Evolutionary conservation across 2,329 filamentous ascomycete genomes (phyloP), one percentile per base, ranked within the genome.

Genomic region (Aureobasidium pullulans): DNA sequence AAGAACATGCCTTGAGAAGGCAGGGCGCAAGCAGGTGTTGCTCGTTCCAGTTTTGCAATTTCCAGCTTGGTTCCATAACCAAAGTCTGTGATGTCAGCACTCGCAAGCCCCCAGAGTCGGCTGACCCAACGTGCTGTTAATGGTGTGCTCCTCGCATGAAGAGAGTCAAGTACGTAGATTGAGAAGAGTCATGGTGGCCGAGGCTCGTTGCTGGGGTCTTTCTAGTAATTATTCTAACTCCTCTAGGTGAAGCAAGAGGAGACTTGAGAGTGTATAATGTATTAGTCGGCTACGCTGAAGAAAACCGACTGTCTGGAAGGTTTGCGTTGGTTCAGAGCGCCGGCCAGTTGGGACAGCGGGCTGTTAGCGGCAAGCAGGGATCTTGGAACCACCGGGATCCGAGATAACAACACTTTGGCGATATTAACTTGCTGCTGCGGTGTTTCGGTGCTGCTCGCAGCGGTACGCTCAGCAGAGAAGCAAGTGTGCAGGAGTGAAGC

Each of bases 351-450:
- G 54, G 54, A 58, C 54, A 58, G 54, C 43, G 44, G 54, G 44
- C 36, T 49, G 44, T 49, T 58, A 58, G 54, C 54, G 53, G 54
- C 54, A 58, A 58, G 54, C 54, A 58, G 44, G 54, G 54, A 49
- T 58, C 54, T 49, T 58, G 54, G 54, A 28, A 58, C 23, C 23
- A 23, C 54, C 54, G 54, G 54, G 44, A 58, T 40, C 54, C 54
- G 44, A 49, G 43, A 58, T 58, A 49, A 58, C 44, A 42, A 32
- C 16, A 48, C 23, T 44, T 28, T 49, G 13, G 39, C 54, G 54
- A 58, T 40, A 49, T 58, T 49, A 44, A 40, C 23, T 36, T 49
- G 44, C 34, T 49, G 43, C 43, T 48, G 54, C 28, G 15, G 44
- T 48, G 54, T 36, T n/a, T 46, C 54, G 39, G 15, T 32, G 49